A percentile compares a stretch with the other conserved stretches of the same genome.
Conservation (phyloP, 202 grass and related monocot species). For the Bolboschoenoplectus hybrid region DNA sequence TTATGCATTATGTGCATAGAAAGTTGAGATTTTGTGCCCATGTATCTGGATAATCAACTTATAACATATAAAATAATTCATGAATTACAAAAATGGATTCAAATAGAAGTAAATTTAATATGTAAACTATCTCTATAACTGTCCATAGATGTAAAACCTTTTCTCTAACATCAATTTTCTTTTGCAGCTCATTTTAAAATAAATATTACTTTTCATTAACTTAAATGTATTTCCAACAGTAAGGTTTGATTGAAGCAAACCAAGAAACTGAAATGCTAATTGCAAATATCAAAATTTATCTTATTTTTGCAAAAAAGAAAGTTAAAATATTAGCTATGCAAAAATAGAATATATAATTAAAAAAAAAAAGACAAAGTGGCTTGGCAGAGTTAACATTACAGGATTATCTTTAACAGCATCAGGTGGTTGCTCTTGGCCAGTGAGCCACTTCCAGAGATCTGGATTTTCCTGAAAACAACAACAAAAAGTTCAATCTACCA, state of each 20-base stretch:
- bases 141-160: neutral
- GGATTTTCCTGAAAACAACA: slow-evolving; percentile 77
- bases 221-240: neutral
- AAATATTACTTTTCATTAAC: neutral
- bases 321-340: neutral
- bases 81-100: neutral
- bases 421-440: slow-evolving; percentile 79
- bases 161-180: neutral
- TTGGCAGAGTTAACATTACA: slow-evolving; percentile 48
- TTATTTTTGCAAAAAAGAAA: neutral
- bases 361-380: slow-evolving; percentile 15
- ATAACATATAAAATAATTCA: neutral
- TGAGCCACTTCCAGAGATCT: slow-evolving; percentile 96
- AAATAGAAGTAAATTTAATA: neutral
- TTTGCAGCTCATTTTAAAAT: neutral
- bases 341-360: neutral
- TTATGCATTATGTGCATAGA: neutral
- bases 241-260: slow-evolving; percentile 2
- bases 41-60: neutral
- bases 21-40: neutral
- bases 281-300: neutral
- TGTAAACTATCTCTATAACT: neutral
- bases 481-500: slow-evolving; percentile 11
- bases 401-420: slow-evolving; percentile 58
- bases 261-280: neutral